These are phyloP conservation scores for Dothistroma pini DNA, from an alignment of 2,329 filamentous ascomycete species.

Conservation along the genomic window DNA sequence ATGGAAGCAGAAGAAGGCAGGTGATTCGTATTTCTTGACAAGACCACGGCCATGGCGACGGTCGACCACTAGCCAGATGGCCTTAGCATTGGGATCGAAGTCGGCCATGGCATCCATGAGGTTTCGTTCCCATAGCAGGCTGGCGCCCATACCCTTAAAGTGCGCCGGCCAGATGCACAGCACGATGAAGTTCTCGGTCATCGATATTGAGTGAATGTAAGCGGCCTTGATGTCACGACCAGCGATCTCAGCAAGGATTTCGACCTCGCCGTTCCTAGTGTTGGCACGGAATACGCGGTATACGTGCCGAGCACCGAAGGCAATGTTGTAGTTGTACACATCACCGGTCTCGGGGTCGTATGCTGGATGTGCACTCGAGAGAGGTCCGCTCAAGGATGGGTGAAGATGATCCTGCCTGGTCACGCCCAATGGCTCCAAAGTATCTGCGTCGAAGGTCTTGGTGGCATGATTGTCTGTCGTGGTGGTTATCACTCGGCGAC, in stretches of 20 bases:
- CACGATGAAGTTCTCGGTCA: slow-evolving; percentile 67
- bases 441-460: slow-evolving; percentile 63
- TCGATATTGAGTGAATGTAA: slow-evolving; percentile 80
- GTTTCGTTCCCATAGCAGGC: slow-evolving; percentile 62
- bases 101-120: slow-evolving; percentile 64
- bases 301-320: slow-evolving; percentile 52
- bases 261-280: slow-evolving; percentile 60
- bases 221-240: slow-evolving; percentile 52
- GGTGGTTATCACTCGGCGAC: slow-evolving; percentile 43
- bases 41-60: slow-evolving; percentile 59
- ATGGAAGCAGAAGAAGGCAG: slow-evolving; percentile 75
- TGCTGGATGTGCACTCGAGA: slow-evolving; percentile 69
- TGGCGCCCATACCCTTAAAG: slow-evolving; percentile 55
- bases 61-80: slow-evolving; percentile 73
- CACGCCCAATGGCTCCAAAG: slow-evolving; percentile 68
- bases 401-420: slow-evolving; percentile 60
- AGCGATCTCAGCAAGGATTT: slow-evolving; percentile 65
- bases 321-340: slow-evolving; percentile 77
- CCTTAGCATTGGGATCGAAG: slow-evolving; percentile 55
- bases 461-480: slow-evolving; percentile 59
- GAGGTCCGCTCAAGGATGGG: slow-evolving; percentile 61
- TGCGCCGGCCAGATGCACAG: slow-evolving; percentile 69
- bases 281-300: slow-evolving; percentile 69
- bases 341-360: slow-evolving; percentile 70
- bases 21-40: slow-evolving; percentile 64